phyloP scores from a whole-genome alignment of 2,329 filamentous ascomycete species.

The Fusarium proliferatum region DNA sequence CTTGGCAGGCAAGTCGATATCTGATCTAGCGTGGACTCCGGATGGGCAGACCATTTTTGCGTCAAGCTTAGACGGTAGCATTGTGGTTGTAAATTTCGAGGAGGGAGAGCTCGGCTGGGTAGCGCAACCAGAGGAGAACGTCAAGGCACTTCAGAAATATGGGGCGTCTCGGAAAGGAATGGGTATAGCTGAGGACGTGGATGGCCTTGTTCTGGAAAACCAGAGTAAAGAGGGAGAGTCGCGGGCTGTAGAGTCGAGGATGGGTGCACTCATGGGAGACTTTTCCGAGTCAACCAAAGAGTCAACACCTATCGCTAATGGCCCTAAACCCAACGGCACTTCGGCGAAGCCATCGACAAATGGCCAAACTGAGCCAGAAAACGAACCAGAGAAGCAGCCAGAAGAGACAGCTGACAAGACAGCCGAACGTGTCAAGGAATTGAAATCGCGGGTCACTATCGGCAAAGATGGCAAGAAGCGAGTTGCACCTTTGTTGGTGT shows the following conservation, averaged over 20 bases:
- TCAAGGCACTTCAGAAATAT: conserved; percentile 92
- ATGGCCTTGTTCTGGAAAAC: conserved; percentile 87
- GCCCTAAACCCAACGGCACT: conserved; percentile 57
- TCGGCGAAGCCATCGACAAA: conserved; percentile 55
- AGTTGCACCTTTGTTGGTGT: conserved; percentile 90
- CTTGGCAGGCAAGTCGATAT: conserved; percentile 89
- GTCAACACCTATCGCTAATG: conserved; percentile 60
- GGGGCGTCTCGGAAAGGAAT: conserved; percentile 88
- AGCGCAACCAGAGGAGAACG: conserved; percentile 86
- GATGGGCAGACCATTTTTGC: conserved; percentile 89
- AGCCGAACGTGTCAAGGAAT: conserved; percentile 64
- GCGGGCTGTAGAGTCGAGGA: conserved; percentile 89
- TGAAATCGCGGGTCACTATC: conserved; percentile 93
- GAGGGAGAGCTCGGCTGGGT: conserved; percentile 91
- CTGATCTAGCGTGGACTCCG: conserved; percentile 92
- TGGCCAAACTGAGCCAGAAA: conserved; percentile 51
- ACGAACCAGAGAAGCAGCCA: conserved; percentile 51
- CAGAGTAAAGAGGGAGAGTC: conserved; percentile 92
- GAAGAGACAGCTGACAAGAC: conserved; percentile 65
- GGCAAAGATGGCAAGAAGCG: conserved; percentile 98
- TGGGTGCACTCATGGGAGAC: conserved; percentile 99
- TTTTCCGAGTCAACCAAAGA: conserved; percentile 67
- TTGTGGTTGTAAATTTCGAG: conserved; percentile 84
- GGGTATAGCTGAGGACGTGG: conserved; percentile 92
- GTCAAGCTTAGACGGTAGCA: conserved; percentile 89